Evolutionary conservation across 1,139 yeast genomes (phyloP).

Genomic region (Yamadazyma pseudoaaseri): DNA sequence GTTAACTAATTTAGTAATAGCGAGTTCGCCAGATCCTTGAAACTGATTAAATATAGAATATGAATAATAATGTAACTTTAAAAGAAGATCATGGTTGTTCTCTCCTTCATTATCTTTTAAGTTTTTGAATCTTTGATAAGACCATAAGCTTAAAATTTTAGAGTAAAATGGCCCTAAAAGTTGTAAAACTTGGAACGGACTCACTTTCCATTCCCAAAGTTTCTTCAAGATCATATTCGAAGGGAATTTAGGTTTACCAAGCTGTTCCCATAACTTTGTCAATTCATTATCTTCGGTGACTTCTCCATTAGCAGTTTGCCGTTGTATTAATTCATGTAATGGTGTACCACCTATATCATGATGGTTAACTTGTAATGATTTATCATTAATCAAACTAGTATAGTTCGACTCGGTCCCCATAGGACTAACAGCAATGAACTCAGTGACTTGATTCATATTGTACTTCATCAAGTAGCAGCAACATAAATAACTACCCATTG

Average conservation of each 20-base stretch:
- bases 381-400: conserved; percentile 33
- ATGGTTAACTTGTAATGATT: conserved; percentile 32
- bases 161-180: conserved; percentile 40
- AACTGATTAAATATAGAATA: conserved; percentile 45
- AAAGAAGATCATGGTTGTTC: conserved; percentile 21
- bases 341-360: conserved; percentile 29
- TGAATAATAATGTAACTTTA: conserved; percentile 41
- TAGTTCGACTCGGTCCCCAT: conserved; percentile 47
- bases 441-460: conserved; percentile 26
- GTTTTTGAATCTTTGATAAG: conserved; percentile 39
- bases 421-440: conserved; percentile 40
- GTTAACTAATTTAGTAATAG: conserved; percentile 41
- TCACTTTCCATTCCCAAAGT: conserved; percentile 39
- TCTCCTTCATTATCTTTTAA: conserved; percentile 20
- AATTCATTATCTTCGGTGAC: conserved; percentile 20
- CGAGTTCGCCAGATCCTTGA: conserved; percentile 47
- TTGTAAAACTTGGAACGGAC: conserved; percentile 44
- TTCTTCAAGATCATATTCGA: conserved; percentile 29
- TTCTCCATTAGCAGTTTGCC: conserved; percentile 18
- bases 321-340: conserved; percentile 23
- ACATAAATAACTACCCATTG: conserved; percentile 47
- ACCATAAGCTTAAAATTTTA: conserved; percentile 43
- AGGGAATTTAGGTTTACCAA: conserved; percentile 44
- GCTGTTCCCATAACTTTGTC: conserved; percentile 27
- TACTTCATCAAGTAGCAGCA: conserved; percentile 44